These are phyloP conservation scores for Croton laevigatus DNA, from an alignment of 441 rosid species.

Conservation along the genomic window DNA sequence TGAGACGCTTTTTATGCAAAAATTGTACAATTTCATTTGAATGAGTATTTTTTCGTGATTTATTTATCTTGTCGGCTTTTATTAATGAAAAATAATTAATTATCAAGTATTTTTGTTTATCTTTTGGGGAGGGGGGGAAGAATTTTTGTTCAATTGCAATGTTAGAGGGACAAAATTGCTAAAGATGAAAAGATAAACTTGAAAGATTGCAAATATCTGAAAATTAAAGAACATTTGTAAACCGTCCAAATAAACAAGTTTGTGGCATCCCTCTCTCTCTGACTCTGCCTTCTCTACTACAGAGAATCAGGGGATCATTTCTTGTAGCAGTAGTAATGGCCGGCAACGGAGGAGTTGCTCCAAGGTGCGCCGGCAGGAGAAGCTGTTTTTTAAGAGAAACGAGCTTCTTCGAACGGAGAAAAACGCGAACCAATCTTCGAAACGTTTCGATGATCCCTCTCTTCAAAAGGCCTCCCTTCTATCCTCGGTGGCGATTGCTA, in stretches of 20 bases:
- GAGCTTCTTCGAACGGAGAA: slow-evolving; percentile 33
- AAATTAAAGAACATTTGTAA: not conserved
- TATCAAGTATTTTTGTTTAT: no score
- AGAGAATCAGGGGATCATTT: not conserved
- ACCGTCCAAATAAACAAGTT: slow-evolving; percentile 11
- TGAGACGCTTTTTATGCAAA: no score
- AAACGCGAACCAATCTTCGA: slow-evolving; percentile 40
- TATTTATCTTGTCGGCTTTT: not conserved
- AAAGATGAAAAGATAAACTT: not conserved
- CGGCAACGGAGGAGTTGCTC: slow-evolving; percentile 35
- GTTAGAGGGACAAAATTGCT: slow-evolving; percentile 4
- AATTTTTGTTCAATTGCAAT: not conserved
- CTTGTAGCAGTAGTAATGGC: slow-evolving; percentile 13
- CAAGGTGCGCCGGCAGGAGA: slow-evolving; percentile 45
- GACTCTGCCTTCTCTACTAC: slow-evolving; percentile 6
- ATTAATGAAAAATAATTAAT: no score
- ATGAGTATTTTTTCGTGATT: no score
- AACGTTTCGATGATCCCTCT: slow-evolving; percentile 44
- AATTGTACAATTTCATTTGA: no score
- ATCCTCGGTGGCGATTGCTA: slow-evolving; percentile 41
- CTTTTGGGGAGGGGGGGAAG: no score
- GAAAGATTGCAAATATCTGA: not conserved
- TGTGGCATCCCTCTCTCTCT: slow-evolving; percentile 6
- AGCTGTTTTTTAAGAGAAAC: slow-evolving; percentile 31
- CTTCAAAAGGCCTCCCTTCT: slow-evolving; percentile 35